Percentiles rank a stretch among this genome's conserved stretches.
Evolutionary conservation across 306 rosid species (phyloP).

Genomic region (Vigna mungo): DNA sequence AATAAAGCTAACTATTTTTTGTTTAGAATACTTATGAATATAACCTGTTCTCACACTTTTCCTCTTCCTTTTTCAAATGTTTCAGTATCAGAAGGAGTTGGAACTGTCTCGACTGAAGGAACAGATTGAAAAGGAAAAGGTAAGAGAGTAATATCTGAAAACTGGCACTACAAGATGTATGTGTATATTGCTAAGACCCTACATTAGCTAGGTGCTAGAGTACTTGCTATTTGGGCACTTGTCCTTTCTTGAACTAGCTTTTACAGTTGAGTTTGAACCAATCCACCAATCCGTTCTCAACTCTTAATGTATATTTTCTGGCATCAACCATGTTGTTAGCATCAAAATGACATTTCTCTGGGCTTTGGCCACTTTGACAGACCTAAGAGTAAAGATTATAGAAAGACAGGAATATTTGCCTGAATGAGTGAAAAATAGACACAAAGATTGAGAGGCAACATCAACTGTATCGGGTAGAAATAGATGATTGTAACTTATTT

Average conservation of each 20-base stretch:
- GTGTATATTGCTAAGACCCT: background rate
- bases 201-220: slow-evolving; percentile 7
- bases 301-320: slow-evolving; percentile 13
- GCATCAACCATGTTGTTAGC: slow-evolving; percentile 4
- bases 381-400: slow-evolving; percentile 8
- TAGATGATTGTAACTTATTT: background rate
- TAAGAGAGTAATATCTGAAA: slow-evolving; percentile 47
- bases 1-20: background rate
- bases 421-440: slow-evolving; percentile 6
- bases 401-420: background rate
- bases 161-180: slow-evolving; percentile 28
- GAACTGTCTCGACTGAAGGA: slow-evolving; percentile 81
- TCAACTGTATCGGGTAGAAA: background rate
- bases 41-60: slow-evolving; percentile 38
- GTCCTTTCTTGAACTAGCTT: slow-evolving; percentile 3
- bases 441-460: slow-evolving; percentile 10
- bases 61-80: slow-evolving; percentile 36
- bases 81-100: slow-evolving; percentile 85
- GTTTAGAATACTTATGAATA: slow-evolving; percentile 26
- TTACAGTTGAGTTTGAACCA: slow-evolving; percentile 7
- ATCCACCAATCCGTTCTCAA: slow-evolving; percentile 1
- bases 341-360: slow-evolving; percentile 3
- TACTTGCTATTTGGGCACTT: background rate
- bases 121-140: slow-evolving; percentile 87
- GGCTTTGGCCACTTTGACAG: slow-evolving; percentile 23